Evolutionary conservation across 2,329 filamentous ascomycete species (phyloP).

Genomic region (Proliferodiscus dingleyae): DNA sequence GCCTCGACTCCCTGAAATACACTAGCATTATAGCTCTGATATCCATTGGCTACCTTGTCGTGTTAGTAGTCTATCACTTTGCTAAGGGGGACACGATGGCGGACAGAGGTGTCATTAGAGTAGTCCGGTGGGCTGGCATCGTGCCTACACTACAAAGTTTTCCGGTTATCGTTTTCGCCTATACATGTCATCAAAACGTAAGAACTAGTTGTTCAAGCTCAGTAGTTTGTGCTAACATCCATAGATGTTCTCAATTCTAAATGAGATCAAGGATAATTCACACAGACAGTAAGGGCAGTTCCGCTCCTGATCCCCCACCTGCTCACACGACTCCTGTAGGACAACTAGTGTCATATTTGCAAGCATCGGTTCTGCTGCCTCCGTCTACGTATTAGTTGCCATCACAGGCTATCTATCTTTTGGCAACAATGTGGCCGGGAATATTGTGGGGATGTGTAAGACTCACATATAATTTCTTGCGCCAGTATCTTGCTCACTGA

Average conservation of each 20-base stretch:
- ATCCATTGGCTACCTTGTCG: constrained; percentile 89
- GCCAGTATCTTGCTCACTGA: constrained; percentile 6
- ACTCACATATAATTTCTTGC: constrained; percentile 13
- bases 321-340: constrained; percentile 35
- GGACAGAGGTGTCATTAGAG: constrained; percentile 67
- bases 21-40: constrained; percentile 87
- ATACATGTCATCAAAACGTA: constrained; percentile 97
- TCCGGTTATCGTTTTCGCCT: constrained; percentile 97
- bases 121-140: constrained; percentile 74
- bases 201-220: constrained; percentile 26
- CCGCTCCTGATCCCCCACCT: not conserved
- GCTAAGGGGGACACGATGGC: constrained; percentile 68
- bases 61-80: constrained; percentile 92
- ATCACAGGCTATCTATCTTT: constrained; percentile 96
- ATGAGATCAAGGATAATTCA: constrained; percentile 84
- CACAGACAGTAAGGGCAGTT: constrained; percentile 43
- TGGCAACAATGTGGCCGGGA: constrained; percentile 81
- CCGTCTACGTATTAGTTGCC: constrained; percentile 83
- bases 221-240: constrained; percentile 26
- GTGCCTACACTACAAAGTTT: constrained; percentile 78
- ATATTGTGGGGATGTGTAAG: constrained; percentile 90
- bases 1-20: constrained; percentile 94
- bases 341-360: constrained; percentile 73
- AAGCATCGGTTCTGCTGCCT: constrained; percentile 84
- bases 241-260: constrained; percentile 97